phyloP scores from a whole-genome alignment of 129 eudicot species.

The Escallonia rubra region DNA sequence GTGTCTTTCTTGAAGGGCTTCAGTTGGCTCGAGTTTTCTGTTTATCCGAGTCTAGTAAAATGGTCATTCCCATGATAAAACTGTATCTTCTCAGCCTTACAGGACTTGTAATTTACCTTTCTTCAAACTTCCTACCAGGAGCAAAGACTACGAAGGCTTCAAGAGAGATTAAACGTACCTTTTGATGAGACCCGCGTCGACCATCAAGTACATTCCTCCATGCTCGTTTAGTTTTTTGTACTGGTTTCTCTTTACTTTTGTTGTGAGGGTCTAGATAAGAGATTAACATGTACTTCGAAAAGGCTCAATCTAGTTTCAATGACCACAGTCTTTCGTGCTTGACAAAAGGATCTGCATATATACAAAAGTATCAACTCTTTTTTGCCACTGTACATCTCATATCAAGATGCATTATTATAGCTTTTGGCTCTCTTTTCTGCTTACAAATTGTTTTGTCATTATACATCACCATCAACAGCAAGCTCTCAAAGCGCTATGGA shows the following conservation, averaged over 20 bases:
- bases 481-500: conserved; percentile 69
- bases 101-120: neutral
- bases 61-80: no score
- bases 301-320: no score
- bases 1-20: no score
- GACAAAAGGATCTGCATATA: neutral
- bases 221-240: neutral
- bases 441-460: conserved; percentile 12
- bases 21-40: no score
- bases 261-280: neutral
- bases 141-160: conserved; percentile 55
- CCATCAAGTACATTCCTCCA: conserved; percentile 51
- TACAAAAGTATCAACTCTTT: no score
- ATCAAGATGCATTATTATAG: neutral
- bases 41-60: no score
- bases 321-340: neutral
- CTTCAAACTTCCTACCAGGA: conserved; percentile 39
- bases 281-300: no score
- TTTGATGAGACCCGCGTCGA: conserved; percentile 63
- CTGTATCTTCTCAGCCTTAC: neutral
- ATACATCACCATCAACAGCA: conserved; percentile 41
- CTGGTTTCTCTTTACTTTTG: neutral
- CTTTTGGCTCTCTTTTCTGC: conserved; percentile 1
- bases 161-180: conserved; percentile 50
- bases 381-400: neutral